phyloP scores from a whole-genome alignment of 2,329 filamentous ascomycete species.

The Cladorrhinum sp. region DNA sequence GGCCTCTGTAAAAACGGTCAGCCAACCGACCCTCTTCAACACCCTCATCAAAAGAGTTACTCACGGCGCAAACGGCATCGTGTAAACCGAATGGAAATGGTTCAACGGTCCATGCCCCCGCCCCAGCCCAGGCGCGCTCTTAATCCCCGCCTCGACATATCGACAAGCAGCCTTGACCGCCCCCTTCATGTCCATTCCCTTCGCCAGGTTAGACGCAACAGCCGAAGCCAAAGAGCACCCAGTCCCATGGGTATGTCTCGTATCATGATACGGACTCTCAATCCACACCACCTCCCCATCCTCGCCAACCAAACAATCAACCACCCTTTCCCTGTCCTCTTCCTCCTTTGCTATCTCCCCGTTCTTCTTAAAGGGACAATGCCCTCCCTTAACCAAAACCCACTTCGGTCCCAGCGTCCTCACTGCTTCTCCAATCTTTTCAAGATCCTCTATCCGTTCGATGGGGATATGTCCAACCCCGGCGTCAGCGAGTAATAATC shows the following conservation, averaged over 20 bases:
- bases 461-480: conserved; percentile 43
- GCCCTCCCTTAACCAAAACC: conserved; percentile 87
- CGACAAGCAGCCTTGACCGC: conserved; percentile 67
- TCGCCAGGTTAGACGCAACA: conserved; percentile 69
- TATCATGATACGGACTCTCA: conserved; percentile 67
- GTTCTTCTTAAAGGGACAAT: conserved; percentile 67
- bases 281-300: conserved; percentile 48
- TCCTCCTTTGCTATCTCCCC: conserved; percentile 57
- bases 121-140: conserved; percentile 59
- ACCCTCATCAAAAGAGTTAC: conserved; percentile 25
- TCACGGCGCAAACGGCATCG: conserved; percentile 65
- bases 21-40: too few species aligned
- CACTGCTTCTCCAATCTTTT: conserved; percentile 64
- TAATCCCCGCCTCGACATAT: conserved; percentile 71
- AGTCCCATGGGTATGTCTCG: conserved; percentile 86
- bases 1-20: conserved; percentile 48
- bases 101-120: conserved; percentile 70
- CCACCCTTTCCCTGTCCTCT: conserved; percentile 58
- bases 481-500: conserved; percentile 57
- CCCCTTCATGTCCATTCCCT: conserved; percentile 51
- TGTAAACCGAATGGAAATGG: conserved; percentile 71
- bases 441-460: conserved; percentile 61
- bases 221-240: conserved; percentile 90
- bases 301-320: conserved; percentile 73
- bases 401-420: conserved; percentile 69